Base-by-base conservation (phyloP, 257 asterid genomes). In the Thymus mandschuricus region DNA sequence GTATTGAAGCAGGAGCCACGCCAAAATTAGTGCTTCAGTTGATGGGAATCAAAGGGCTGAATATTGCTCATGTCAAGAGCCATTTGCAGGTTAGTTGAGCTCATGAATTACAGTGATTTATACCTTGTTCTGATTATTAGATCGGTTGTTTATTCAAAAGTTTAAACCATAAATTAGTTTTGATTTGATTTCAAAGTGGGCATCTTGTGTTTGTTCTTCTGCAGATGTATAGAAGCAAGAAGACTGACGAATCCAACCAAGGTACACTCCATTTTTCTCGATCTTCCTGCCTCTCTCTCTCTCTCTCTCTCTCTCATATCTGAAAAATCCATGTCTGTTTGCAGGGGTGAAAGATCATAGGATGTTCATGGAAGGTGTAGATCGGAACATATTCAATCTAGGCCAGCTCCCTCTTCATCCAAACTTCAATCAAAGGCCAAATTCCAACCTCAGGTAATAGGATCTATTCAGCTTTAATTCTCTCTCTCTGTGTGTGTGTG, bases 21-120 rank as follows among this genome's bases (percentile, higher is more conserved):
- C 97, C 97, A 12, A 89, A 89, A 79, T 62, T 85, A 78, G 94
- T 87, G 71, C 92, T 92, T 61, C 96, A 89, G 55, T 45, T 86
- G 81, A 92, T 92, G 97, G 81, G 82, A 75, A 81, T 89, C 76
- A 89, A 89, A 72, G 97, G 93, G 72, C 89, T 92, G 1, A 89
- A 85, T 76, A 89, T 92, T 69, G 87, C 97, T 81, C 97, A 92
- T 82, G 96, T 92, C 77, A 92, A 92, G 88, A 92, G 97, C 82
- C 97, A 92, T 80, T 85, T 92, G 86, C 96, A 92, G 95, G 96
- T 87, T 52, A 35, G 46, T 50, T 3, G 0, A 15, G 6, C 31
- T 28, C 12, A 64, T 9, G 52, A 21, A 28, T 30, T 30, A 65
- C 12, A 3, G 13, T 34, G 29, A 54, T 51, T 68, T 6, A 29